These are phyloP conservation scores for Chamaecrista fasciculata DNA, from an alignment of 306 rosid genomes.

Conservation along the genomic window DNA sequence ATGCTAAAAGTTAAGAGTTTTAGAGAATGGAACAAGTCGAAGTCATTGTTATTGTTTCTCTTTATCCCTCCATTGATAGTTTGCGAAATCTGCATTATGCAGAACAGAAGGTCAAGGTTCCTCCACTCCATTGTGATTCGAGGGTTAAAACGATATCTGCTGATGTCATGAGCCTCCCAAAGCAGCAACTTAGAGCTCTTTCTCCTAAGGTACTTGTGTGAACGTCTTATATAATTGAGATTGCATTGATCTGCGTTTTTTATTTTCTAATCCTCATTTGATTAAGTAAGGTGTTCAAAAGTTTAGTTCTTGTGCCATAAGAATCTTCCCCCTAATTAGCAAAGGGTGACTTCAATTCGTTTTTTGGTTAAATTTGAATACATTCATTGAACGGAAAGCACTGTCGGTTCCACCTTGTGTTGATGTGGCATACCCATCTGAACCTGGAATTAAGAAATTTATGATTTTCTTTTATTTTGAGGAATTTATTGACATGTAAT, in stretches of 20 bases:
- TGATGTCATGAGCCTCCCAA: constrained; percentile 69
- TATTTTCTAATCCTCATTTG: not conserved
- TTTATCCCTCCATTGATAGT: not conserved
- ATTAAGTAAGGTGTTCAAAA: not conserved
- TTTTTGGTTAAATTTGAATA: not conserved
- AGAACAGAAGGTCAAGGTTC: constrained; percentile 88
- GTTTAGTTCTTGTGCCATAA: no score
- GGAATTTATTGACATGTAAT: no score
- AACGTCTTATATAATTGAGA: no score
- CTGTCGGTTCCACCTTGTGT: not conserved
- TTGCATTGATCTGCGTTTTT: not conserved
- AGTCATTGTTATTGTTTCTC: not conserved
- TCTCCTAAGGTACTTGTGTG: constrained; percentile 58
- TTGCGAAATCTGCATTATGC: constrained; percentile 38
- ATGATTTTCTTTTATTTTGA: no score
- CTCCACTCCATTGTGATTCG: constrained; percentile 70
- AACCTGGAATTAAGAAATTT: no score
- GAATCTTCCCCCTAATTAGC: no score
- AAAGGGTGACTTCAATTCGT: no score
- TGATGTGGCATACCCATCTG: not conserved
- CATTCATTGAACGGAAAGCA: not conserved
- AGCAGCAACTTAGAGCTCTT: constrained; percentile 41
- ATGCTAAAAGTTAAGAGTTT: not conserved
- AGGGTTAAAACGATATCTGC: constrained; percentile 74
- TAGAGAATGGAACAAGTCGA: not conserved